These are phyloP conservation scores for Parastagonospora nodorum DNA, from an alignment of 2,329 filamentous ascomycete species.

Conservation along the genomic window DNA sequence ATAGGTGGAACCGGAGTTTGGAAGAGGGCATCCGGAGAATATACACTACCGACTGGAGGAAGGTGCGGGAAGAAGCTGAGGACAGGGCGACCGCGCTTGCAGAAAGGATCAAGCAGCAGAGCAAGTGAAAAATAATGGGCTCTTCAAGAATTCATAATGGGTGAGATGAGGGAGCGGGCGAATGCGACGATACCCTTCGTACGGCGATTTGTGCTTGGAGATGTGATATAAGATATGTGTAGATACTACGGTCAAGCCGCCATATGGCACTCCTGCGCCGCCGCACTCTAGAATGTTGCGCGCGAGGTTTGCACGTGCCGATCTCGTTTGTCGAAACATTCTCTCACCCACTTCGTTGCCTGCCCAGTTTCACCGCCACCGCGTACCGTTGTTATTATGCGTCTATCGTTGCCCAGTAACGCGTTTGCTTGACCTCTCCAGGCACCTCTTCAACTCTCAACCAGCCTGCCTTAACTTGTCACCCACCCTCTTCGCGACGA, in stretches of 20 bases:
- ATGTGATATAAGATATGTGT: constrained; percentile 4
- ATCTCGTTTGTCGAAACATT: neutral
- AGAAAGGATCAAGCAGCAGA: constrained; percentile 39
- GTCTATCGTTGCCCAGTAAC: too few species aligned
- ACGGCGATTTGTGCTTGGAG: constrained; percentile 11
- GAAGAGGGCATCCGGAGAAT: constrained; percentile 50
- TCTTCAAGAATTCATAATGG: neutral
- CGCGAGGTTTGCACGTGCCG: neutral
- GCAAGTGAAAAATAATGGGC: constrained; percentile 22
- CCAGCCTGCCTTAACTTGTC: neutral
- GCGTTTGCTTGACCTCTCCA: too few species aligned
- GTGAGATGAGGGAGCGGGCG: constrained; percentile 1
- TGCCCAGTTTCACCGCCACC: too few species aligned
- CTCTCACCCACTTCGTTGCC: too few species aligned
- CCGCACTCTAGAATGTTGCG: neutral
- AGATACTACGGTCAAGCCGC: constrained; percentile 6
- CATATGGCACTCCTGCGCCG: neutral
- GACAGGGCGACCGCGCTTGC: constrained; percentile 45
- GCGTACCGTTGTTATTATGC: too few species aligned
- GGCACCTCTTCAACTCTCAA: neutral
- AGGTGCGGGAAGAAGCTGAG: constrained; percentile 48
- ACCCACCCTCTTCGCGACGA: neutral
- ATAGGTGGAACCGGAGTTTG: constrained; percentile 56
- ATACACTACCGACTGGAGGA: constrained; percentile 54
- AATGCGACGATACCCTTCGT: constrained; percentile 26